Evolutionary conservation across 495 filamentous ascomycete species (phyloP).

Genomic region (Lindgomyces ingoldianus): DNA sequence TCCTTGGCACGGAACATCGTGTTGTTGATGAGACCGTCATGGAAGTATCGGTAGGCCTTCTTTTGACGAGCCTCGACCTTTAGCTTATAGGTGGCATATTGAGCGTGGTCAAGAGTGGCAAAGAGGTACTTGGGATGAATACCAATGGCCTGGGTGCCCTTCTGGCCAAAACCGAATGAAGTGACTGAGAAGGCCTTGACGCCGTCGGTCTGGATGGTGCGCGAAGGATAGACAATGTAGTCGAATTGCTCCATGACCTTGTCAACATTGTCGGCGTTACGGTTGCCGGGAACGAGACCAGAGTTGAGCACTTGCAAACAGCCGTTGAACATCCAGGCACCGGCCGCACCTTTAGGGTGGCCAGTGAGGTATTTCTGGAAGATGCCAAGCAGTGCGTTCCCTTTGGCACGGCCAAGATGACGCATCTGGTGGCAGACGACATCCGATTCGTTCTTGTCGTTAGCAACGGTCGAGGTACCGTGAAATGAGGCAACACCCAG

Average conservation of each 20-base stretch:
- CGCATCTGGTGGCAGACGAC: constrained; percentile 95
- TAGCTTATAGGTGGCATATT: constrained; percentile 76
- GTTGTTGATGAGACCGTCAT: constrained; percentile 96
- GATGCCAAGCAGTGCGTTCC: constrained; percentile 92
- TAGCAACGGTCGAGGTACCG: constrained; percentile 95
- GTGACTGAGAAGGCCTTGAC: constrained; percentile 98
- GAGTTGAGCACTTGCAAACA: constrained; percentile 91
- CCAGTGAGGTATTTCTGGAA: constrained; percentile 99
- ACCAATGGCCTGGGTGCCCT: constrained; percentile 95
- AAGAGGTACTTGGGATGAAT: constrained; percentile 96
- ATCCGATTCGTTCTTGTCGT: constrained; percentile 99
- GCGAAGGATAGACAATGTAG: constrained; percentile 94
- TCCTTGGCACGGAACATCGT: constrained; percentile 94
- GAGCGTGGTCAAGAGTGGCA: constrained; percentile 84
- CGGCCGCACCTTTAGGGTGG: constrained; percentile 98
- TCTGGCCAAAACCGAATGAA: constrained; percentile 98
- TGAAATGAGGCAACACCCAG: constrained; percentile 96
- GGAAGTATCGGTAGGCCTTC: constrained; percentile 97
- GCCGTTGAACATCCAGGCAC: constrained; percentile 99
- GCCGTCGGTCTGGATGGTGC: constrained; percentile 94
- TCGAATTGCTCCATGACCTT: constrained; percentile 95
- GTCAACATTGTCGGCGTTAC: constrained; percentile 97
- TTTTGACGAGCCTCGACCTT: constrained; percentile 93
- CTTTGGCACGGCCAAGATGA: constrained; percentile 92
- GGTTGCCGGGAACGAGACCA: constrained; percentile 92